Percentiles rank a stretch among this genome's conserved stretches.
These are phyloP conservation scores for Colletotrichum nymphaeae DNA, from an alignment of 2,329 filamentous ascomycete genomes.

Conservation along the genomic window DNA sequence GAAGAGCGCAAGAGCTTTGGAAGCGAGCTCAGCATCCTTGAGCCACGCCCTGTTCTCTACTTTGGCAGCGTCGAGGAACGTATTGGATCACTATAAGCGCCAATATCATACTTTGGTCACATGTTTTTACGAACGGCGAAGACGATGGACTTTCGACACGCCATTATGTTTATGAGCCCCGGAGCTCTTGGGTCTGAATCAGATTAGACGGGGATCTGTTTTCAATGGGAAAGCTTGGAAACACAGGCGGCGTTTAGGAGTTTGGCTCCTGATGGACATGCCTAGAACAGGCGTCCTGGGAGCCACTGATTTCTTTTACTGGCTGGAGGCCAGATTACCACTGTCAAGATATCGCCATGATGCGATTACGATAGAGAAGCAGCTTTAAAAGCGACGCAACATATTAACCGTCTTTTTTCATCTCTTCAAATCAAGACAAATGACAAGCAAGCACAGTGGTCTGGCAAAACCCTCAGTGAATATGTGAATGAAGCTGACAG, in stretches of 20 bases:
- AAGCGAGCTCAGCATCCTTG: slow-evolving; percentile 66
- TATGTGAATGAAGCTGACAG: not conserved
- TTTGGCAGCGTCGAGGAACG: slow-evolving; percentile 73
- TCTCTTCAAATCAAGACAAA: not conserved
- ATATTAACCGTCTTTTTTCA: not conserved
- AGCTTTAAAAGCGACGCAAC: not conserved
- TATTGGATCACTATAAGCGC: slow-evolving; percentile 49
- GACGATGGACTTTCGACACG: not conserved
- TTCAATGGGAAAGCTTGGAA: not conserved
- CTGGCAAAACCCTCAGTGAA: not conserved
- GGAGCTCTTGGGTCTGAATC: not conserved
- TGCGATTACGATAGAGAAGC: not conserved
- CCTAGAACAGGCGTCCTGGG: not conserved
- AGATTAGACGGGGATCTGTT: not conserved
- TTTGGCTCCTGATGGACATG: not conserved
- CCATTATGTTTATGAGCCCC: not conserved
- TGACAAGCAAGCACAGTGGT: not conserved
- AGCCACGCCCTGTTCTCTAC: slow-evolving; percentile 72
- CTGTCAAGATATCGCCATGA: not conserved
- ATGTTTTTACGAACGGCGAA: slow-evolving; percentile 1
- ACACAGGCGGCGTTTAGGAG: slow-evolving; percentile 20
- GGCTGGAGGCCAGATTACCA: not conserved
- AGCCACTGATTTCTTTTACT: not conserved
- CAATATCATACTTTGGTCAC: not conserved
- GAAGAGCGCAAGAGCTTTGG: slow-evolving; percentile 66